Percentiles rank a stretch among this genome's conserved stretches.
Evolutionary conservation across 2,329 filamentous ascomycete species (phyloP).

Genomic region (Periglandula ipomoeae): DNA sequence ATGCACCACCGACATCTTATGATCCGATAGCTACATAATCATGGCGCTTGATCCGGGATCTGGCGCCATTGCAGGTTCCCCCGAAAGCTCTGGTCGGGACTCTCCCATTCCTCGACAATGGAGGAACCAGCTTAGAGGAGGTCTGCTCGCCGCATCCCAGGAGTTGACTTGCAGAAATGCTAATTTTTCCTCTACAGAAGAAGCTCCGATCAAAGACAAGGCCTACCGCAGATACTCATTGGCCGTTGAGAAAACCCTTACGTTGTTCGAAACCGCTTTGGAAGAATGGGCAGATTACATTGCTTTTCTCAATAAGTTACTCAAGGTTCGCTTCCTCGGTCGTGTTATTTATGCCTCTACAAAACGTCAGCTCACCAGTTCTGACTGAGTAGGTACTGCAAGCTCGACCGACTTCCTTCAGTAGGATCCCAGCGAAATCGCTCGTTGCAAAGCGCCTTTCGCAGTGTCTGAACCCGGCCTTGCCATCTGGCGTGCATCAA

Average conservation of each 20-base stretch:
- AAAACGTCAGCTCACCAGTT: constrained; percentile 2
- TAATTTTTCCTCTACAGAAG: constrained; percentile 33
- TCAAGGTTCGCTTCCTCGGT: constrained; percentile 55
- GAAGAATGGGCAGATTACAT: constrained; percentile 99
- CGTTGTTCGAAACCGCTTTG: constrained; percentile 82
- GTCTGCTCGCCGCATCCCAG: constrained; percentile 38
- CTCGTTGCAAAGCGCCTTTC: constrained; percentile 83
- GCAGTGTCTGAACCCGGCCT: constrained; percentile 86
- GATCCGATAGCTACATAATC: constrained; percentile 17
- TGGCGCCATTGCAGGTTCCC: constrained; percentile 55
- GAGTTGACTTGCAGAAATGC: background rate
- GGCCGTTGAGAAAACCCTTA: constrained; percentile 76
- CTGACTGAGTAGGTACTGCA: constrained; percentile 61
- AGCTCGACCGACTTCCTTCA: constrained; percentile 64
- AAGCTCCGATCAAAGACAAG: constrained; percentile 50
- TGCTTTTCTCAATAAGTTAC: constrained; percentile 80
- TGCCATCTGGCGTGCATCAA: constrained; percentile 95
- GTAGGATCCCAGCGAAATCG: constrained; percentile 70
- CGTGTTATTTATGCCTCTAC: background rate
- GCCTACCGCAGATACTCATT: constrained; percentile 81
- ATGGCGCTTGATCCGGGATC: constrained; percentile 58
- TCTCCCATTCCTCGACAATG: constrained; percentile 68
- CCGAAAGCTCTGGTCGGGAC: constrained; percentile 74
- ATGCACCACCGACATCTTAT: constrained; percentile 8
- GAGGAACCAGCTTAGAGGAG: constrained; percentile 67